Conservation (phyloP, 208 protist genomes). For the Leishmania turanica region DNA sequence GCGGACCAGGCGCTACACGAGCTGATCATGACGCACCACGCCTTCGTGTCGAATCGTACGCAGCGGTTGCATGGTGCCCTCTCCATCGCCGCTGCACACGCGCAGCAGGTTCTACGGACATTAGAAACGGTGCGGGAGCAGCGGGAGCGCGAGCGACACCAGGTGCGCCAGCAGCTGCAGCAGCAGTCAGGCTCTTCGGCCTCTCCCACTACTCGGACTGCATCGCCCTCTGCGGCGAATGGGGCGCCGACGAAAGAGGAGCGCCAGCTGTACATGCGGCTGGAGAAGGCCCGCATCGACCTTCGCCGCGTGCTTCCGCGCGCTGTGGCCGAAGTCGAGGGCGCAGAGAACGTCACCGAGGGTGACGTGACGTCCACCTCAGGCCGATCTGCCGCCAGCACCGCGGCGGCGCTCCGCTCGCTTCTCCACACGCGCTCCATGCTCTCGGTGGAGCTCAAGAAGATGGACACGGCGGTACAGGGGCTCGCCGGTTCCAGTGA, state of each 20-base stretch:
- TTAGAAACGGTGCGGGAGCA: constrained; percentile 39
- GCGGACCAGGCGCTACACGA: constrained; percentile 19
- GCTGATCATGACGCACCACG: constrained; percentile 36
- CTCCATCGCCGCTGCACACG: constrained; percentile 45
- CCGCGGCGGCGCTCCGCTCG: constrained; percentile 65
- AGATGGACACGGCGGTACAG: constrained; percentile 73
- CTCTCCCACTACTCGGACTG: not conserved
- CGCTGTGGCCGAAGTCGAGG: constrained; percentile 47
- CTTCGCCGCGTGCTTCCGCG: constrained; percentile 53
- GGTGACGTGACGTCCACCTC: constrained; percentile 11
- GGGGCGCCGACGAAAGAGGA: constrained; percentile 6
- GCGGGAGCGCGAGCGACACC: constrained; percentile 25
- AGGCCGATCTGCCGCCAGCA: constrained; percentile 26
- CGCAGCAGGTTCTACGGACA: constrained; percentile 41
- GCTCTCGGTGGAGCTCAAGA: constrained; percentile 69
- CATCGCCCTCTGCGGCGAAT: not conserved
- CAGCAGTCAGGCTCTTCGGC: not conserved
- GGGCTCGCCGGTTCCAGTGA: constrained; percentile 51
- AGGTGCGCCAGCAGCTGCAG: not conserved
- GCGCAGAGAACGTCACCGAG: constrained; percentile 10
- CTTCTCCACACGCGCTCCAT: constrained; percentile 77
- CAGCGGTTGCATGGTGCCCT: constrained; percentile 51
- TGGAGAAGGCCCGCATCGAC: constrained; percentile 44
- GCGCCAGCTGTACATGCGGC: constrained; percentile 9
- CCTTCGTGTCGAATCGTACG: constrained; percentile 31